phyloP scores from a whole-genome alignment of 257 asterid species.

The Mitragyna speciosa region DNA sequence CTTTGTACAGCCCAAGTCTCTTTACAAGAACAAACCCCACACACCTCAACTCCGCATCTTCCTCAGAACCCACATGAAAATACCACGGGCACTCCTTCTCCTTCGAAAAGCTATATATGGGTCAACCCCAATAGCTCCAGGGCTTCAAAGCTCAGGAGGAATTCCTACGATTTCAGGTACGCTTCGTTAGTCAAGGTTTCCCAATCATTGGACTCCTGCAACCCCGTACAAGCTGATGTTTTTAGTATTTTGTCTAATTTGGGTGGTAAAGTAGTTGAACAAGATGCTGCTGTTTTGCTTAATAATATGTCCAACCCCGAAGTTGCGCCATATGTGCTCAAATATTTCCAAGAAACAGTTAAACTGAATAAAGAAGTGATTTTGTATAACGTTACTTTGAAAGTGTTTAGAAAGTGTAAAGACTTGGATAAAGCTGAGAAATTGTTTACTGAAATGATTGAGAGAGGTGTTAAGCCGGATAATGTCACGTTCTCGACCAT shows the following conservation, averaged over 20 bases:
- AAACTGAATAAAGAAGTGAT: slow-evolving; percentile 43
- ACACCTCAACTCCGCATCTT: slow-evolving; percentile 21
- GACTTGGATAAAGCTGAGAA: slow-evolving; percentile 57
- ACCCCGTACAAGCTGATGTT: slow-evolving; percentile 45
- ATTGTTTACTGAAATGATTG: slow-evolving; percentile 64
- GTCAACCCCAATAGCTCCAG: slow-evolving; percentile 76
- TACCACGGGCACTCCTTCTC: slow-evolving; percentile 11
- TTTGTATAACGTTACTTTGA: slow-evolving; percentile 76
- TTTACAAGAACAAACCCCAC: slow-evolving; percentile 33
- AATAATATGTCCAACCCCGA: slow-evolving; percentile 71
- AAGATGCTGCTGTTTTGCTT: slow-evolving; percentile 64
- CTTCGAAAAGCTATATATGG: slow-evolving; percentile 61
- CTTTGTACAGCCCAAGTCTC: slow-evolving; percentile 31
- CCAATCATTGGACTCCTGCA: slow-evolving; percentile 54
- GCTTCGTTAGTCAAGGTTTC: slow-evolving; percentile 54
- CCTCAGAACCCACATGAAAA: slow-evolving; percentile 35
- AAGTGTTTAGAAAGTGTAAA: slow-evolving; percentile 65
- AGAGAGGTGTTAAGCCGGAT: slow-evolving; percentile 73
- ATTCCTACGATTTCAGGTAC: slow-evolving; percentile 60
- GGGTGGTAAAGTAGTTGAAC: slow-evolving; percentile 46
- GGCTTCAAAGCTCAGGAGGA: slow-evolving; percentile 52
- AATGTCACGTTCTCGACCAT: slow-evolving; percentile 79
- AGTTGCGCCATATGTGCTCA: slow-evolving; percentile 48
- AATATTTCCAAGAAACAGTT: slow-evolving; percentile 48
- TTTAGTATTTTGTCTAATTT: slow-evolving; percentile 33